Base-by-base conservation (phyloP, 257 asterid genomes). In the Lavandula angustifolia region DNA sequence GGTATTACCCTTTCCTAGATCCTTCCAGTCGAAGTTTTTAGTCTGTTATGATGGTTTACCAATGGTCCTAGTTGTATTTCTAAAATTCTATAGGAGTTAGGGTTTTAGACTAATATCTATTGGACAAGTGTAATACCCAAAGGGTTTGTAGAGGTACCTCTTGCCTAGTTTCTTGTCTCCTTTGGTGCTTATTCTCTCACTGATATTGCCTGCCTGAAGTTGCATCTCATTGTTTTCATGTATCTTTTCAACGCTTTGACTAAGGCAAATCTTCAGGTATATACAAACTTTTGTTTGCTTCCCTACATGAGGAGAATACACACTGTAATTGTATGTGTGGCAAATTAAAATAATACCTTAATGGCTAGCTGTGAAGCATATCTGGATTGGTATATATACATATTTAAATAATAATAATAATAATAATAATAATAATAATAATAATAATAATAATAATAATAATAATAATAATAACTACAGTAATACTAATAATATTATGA, bases 1-100 rank as follows among this genome's bases (percentile, higher is more conserved):
- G 96, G 98, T 92, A 79, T 63, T 72, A 47, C 60, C 60, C 64
- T 79, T 67, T 66, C 41, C 38, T 37, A 64, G 57, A 54, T 52
- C 68, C 60, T 77, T 77, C 60, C 38, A 56, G 51, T 18, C 64
- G 62, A 60, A 9, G 50, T 64, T 9, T 42, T 58, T 40, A 18
- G 66, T 60, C 50, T 48, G 38, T 68, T 63, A 49, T 16, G 44
- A 60, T 60, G 49, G 14, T 64, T 53, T 61, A 57, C 60, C 12
- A 4, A 27, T 55, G 50, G 53, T 50, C 52, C 33, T 17, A 12
- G 37, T 50, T 8, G 48, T 32, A 43, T 54, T 51, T 40, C 43
- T 40, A 27, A 44, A 54, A 52, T 22, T 5, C 4, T 60, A 47
- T 14, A 41, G 62, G 47, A 14, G 22, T 53, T 64, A 54, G 41